Conservation (phyloP, 805 yeast species). For the Saccharomycopsis vini region DNA sequence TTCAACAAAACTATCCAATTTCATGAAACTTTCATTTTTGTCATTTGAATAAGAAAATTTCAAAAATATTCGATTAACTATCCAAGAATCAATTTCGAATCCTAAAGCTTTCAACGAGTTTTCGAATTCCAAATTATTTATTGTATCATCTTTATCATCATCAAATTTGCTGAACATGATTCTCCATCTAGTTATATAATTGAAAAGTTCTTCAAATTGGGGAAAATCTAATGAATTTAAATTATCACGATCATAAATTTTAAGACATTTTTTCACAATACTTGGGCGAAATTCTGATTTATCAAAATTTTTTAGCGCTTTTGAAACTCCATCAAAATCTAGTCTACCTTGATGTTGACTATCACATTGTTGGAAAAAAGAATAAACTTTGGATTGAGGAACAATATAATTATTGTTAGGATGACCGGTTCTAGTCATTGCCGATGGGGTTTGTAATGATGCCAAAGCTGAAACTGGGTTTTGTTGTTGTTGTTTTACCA, state of each 20-base stretch:
- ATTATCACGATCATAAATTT: conserved; percentile 17
- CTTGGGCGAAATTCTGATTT: conserved; percentile 18
- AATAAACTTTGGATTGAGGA: too few relatives aligned
- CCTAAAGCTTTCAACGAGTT: conserved; percentile 18
- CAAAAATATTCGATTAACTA: conserved; percentile 16
- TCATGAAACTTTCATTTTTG: conserved; percentile 13
- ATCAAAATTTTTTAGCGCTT: conserved; percentile 18
- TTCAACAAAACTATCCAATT: conserved; percentile 19
- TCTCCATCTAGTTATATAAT: conserved; percentile 19
- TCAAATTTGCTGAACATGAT: conserved; percentile 19
- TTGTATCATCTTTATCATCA: conserved; percentile 11
- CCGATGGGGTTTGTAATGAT: too few relatives aligned
- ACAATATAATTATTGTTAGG: too few relatives aligned
- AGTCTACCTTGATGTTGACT: background rate
- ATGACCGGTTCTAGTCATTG: too few relatives aligned
- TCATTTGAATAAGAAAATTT: conserved; percentile 12
- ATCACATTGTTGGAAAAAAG: too few relatives aligned
- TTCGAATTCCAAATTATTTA: conserved; percentile 16
- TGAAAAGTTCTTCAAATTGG: conserved; percentile 18
- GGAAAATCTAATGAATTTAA: conserved; percentile 18
- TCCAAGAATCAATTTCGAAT: conserved; percentile 17
- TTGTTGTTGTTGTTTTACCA: too few relatives aligned
- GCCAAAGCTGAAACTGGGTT: too few relatives aligned
- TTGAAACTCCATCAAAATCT: background rate
- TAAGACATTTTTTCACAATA: conserved; percentile 19